Conservation (phyloP, 495 filamentous ascomycete species). For the Oleoguttula mirabilis region DNA sequence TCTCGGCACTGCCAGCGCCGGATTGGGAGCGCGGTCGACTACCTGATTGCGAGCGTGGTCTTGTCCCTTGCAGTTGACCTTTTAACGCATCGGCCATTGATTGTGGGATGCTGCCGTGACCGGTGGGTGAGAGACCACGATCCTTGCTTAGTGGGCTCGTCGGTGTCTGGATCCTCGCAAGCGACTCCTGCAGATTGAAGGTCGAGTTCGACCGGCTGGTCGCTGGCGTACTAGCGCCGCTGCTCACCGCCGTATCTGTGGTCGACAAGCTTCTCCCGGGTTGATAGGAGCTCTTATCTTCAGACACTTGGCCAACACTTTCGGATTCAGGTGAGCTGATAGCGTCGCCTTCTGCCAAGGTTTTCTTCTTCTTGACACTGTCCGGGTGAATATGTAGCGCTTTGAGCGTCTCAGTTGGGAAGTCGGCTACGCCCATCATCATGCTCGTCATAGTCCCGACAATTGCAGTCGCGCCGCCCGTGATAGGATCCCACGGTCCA, state of each 20-base stretch:
- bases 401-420: slow-evolving; percentile 56
- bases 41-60: slow-evolving; percentile 12
- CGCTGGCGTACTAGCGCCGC: slow-evolving; percentile 6
- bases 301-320: not conserved
- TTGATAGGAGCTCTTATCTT: not conserved
- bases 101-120: not conserved
- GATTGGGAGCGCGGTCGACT: not conserved
- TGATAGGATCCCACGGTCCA: slow-evolving; percentile 34
- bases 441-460: slow-evolving; percentile 63
- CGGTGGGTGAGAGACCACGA: not conserved
- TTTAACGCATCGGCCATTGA: slow-evolving; percentile 14
- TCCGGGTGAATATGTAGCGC: slow-evolving; percentile 40
- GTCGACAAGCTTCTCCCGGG: slow-evolving; percentile 1
- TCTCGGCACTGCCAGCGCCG: not conserved
- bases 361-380: slow-evolving; percentile 21
- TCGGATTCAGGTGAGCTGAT: slow-evolving; percentile 8
- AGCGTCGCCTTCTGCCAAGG: slow-evolving; percentile 7
- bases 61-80: slow-evolving; percentile 2
- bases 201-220: slow-evolving; percentile 11
- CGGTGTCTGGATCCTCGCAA: slow-evolving; percentile 6
- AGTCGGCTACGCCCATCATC: slow-evolving; percentile 69
- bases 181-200: slow-evolving; percentile 15
- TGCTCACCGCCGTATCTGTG: not conserved
- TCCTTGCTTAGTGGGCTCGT: not conserved
- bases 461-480: slow-evolving; percentile 50